These are phyloP conservation scores for Syzygium syzygioides DNA, from an alignment of 441 rosid species.

Conservation along the genomic window DNA sequence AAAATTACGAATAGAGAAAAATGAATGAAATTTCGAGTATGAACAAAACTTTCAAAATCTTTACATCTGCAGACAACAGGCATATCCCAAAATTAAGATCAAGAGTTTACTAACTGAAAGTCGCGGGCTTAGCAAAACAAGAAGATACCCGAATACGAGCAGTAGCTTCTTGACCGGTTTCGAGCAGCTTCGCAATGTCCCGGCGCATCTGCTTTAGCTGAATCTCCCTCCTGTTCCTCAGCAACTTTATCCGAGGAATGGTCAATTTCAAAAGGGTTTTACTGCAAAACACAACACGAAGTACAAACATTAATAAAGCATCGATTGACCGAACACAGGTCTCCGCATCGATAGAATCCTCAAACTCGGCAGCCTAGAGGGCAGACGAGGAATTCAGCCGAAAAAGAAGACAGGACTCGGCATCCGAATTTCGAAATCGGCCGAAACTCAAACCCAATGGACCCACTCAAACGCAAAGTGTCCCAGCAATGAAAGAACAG, in stretches of 20 bases:
- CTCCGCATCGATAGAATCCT: neutral
- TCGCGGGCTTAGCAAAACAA: neutral
- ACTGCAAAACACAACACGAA: constrained; percentile 27
- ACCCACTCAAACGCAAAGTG: neutral
- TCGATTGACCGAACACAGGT: neutral
- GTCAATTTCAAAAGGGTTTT: constrained; percentile 90
- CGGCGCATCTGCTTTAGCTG: constrained; percentile 92
- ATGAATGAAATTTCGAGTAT: neutral
- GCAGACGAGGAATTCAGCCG: neutral
- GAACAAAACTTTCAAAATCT: neutral
- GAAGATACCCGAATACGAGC: constrained; percentile 83
- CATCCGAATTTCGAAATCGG: neutral
- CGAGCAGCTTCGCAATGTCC: constrained; percentile 89
- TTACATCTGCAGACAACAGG: neutral
- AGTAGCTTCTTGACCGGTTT: constrained; percentile 98
- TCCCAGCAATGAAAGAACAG: neutral
- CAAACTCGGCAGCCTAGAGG: neutral
- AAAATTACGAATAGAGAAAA: neutral
- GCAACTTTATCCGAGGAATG: constrained; percentile 81
- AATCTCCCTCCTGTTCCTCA: constrained; percentile 85
- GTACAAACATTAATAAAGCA: neutral
- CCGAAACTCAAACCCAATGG: neutral
- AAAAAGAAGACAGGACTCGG: neutral
- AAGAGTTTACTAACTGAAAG: neutral
- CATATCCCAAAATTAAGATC: neutral